phyloP scores from a whole-genome alignment of 176 grass and related monocot genomes.

The Triticum urartu region DNA sequence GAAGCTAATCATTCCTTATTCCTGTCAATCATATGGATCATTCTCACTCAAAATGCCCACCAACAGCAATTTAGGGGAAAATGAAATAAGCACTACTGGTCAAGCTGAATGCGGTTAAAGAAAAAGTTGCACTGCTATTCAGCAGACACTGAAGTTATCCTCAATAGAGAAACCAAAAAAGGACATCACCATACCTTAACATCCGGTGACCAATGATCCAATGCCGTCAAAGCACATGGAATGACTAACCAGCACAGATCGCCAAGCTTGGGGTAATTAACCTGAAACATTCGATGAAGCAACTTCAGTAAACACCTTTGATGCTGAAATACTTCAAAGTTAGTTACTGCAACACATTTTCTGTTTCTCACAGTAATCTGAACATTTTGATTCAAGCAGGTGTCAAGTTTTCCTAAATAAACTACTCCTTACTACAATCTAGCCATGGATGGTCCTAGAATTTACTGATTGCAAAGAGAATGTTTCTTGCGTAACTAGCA shows the following conservation, averaged over 20 bases:
- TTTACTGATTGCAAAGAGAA: not conserved
- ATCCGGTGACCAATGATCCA: conserved; percentile 95
- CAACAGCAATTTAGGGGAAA: not conserved
- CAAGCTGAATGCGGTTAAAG: not conserved
- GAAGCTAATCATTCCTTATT: conserved; percentile 70
- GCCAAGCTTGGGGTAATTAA: conserved; percentile 65
- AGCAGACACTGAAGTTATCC: not conserved
- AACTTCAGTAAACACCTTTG: not conserved
- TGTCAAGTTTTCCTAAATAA: not conserved
- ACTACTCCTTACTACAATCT: not conserved
- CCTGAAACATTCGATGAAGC: conserved; percentile 36
- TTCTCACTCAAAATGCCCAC: not conserved
- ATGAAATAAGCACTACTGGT: not conserved
- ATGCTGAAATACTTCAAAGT: not conserved
- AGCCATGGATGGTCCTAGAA: not conserved
- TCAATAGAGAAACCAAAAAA: conserved; percentile 11
- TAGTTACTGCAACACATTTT: not conserved
- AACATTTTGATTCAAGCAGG: not conserved
- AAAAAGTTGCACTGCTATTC: not conserved
- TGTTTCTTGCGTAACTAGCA: not conserved
- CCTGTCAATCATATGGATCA: conserved; percentile 41
- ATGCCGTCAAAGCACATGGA: conserved; percentile 73
- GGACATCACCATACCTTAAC: conserved; percentile 53
- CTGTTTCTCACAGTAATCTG: not conserved
- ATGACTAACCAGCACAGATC: conserved; percentile 70